phyloP scores from a whole-genome alignment of 2,329 filamentous ascomycete genomes.

The Lachnum nothofagi region DNA sequence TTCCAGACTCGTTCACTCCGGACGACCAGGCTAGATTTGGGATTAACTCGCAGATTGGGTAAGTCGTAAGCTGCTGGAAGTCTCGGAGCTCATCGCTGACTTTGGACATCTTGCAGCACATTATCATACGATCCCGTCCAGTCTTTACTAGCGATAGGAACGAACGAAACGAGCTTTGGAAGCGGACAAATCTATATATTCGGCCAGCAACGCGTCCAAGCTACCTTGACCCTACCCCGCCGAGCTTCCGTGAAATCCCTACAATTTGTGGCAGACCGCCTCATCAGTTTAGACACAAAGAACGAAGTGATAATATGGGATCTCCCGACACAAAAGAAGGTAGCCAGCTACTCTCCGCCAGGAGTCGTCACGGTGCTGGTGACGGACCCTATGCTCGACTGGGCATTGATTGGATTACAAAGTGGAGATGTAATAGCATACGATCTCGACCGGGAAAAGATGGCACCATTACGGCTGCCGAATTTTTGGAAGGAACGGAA shows the following conservation, averaged over 20 bases:
- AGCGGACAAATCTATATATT: constrained; percentile 84
- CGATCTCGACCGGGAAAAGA: constrained; percentile 75
- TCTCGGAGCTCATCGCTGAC: constrained; percentile 12
- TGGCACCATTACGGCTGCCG: constrained; percentile 74
- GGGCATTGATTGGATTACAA: constrained; percentile 78
- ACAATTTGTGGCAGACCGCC: constrained; percentile 79
- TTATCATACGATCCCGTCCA: constrained; percentile 91
- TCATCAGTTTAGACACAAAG: constrained; percentile 78
- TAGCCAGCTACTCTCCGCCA: constrained; percentile 69
- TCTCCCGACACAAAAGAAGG: constrained; percentile 60
- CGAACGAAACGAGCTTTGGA: constrained; percentile 79
- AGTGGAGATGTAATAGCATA: constrained; percentile 87
- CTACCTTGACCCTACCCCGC: constrained; percentile 65
- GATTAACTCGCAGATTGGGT: constrained; percentile 71
- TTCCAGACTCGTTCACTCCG: constrained; percentile 70
- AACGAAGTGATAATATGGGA: constrained; percentile 85
- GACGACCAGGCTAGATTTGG: constrained; percentile 82
- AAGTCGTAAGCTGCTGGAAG: constrained; percentile 19
- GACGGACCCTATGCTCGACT: constrained; percentile 88
- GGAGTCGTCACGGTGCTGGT: constrained; percentile 69
- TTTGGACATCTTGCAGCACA: constrained; percentile 51
- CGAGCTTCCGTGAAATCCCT: constrained; percentile 70
- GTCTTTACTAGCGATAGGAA: constrained; percentile 87
- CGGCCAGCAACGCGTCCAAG: constrained; percentile 74
- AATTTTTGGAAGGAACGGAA: constrained; percentile 80